Conservation (phyloP, 768 basidiomycete species). For the Mycena galopus region DNA sequence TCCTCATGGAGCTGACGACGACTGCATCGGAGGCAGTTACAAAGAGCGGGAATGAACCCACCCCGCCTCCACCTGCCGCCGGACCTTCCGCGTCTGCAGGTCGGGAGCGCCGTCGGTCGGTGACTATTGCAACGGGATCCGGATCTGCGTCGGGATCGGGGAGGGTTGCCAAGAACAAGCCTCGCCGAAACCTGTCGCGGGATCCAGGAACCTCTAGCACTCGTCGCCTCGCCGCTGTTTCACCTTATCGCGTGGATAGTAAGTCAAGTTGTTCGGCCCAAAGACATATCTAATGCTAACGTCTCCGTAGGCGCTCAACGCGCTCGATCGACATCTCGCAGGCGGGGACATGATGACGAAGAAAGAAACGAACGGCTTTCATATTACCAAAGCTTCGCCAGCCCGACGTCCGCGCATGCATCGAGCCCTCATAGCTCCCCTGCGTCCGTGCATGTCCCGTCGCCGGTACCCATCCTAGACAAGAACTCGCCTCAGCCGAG, state of each 20-base stretch:
- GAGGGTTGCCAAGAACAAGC: constrained; percentile 63
- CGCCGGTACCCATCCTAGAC: constrained; percentile 70
- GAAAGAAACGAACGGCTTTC: constrained; percentile 62
- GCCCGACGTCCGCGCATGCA: constrained; percentile 59
- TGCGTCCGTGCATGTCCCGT: constrained; percentile 78
- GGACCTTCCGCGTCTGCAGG: constrained; percentile 41
- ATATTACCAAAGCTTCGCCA: constrained; percentile 70
- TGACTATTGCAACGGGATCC: constrained; percentile 61
- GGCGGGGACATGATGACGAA: constrained; percentile 77
- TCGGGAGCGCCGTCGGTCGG: constrained; percentile 68
- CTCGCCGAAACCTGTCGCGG: constrained; percentile 69
- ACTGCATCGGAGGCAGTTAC: constrained; percentile 79
- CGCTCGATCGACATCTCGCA: constrained; percentile 82
- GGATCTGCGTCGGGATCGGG: constrained; percentile 52
- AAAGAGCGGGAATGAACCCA: constrained; percentile 45
- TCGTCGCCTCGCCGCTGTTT: constrained; percentile 69
- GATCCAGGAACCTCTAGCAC: constrained; percentile 63
- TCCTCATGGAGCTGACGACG: constrained; percentile 76
- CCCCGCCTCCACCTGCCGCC: constrained; percentile 40
- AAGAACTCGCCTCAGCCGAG: constrained; percentile 63
- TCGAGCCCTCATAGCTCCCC: constrained; percentile 83
- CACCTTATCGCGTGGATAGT: constrained; percentile 77
- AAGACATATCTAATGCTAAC: constrained; percentile 8
- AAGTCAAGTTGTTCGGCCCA: constrained; percentile 45
- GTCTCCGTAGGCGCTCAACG: constrained; percentile 64